Conservation (phyloP, 1,284 basidiomycete genomes). For the Blastosporella zonata region DNA sequence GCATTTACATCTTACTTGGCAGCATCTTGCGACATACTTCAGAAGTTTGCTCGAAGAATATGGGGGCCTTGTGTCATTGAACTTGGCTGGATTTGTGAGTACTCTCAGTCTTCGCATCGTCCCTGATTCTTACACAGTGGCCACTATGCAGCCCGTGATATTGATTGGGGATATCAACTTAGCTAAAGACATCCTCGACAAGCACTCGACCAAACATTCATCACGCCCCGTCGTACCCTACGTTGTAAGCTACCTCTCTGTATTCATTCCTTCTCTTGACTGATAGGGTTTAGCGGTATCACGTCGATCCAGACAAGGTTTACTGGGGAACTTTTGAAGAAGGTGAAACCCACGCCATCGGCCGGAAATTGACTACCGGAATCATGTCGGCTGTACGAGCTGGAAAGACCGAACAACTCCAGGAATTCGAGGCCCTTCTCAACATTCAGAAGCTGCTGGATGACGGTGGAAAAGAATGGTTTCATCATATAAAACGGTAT, state of each 20-base stretch:
- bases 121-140: neutral
- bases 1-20: neutral
- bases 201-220: neutral
- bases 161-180: neutral
- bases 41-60: neutral
- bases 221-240: neutral
- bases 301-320: neutral
- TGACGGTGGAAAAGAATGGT: constrained; percentile 5
- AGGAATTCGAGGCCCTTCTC: constrained; percentile 6
- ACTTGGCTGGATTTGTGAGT: constrained; percentile 1
- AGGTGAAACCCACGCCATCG: neutral
- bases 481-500: constrained; percentile 6
- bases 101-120: too few relatives aligned
- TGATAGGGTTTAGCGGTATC: neutral
- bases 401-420: constrained; percentile 3
- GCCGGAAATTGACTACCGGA: constrained; percentile 1
- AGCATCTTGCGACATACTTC: constrained; percentile 2
- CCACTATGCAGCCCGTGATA: neutral
- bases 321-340: neutral
- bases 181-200: neutral
- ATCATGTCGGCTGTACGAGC: constrained; percentile 3
- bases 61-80: neutral
- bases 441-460: constrained; percentile 1
- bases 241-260: neutral
- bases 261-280: neutral